Conservation (phyloP, 805 yeast genomes). For the Clavispora phyllophila region DNA sequence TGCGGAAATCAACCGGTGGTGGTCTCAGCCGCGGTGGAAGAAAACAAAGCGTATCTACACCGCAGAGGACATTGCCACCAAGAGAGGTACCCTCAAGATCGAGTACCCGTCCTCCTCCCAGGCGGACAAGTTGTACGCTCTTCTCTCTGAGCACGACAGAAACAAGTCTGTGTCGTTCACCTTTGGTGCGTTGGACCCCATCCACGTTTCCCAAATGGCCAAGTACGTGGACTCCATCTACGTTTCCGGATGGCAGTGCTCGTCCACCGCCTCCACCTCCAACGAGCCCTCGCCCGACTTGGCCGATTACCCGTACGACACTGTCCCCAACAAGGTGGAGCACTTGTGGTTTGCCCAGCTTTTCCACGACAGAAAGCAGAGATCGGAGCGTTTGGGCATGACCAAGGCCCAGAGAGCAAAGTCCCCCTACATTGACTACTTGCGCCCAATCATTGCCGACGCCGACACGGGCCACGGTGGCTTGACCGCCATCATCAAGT, state of each 20-base stretch:
- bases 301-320: constrained; percentile 98
- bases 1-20: constrained; percentile 76
- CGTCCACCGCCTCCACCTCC: constrained; percentile 94
- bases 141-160: constrained; percentile 66
- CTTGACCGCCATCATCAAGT: constrained; percentile 89
- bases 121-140: constrained; percentile 74
- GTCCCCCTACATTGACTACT: constrained; percentile 73
- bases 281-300: constrained; percentile 98
- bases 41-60: constrained; percentile 83
- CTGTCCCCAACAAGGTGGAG: constrained; percentile 97
- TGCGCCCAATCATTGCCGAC: constrained; percentile 94
- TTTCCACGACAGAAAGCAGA: constrained; percentile 96
- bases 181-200: constrained; percentile 94
- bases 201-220: constrained; percentile 96
- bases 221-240: constrained; percentile 88
- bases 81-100: constrained; percentile 75
- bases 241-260: constrained; percentile 98
- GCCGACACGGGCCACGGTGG: constrained; percentile 99
- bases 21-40: constrained; percentile 90
- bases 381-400: constrained; percentile 67
- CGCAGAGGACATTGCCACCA: constrained; percentile 82
- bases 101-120: constrained; percentile 73
- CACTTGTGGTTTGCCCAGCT: constrained; percentile 95
- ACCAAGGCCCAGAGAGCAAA: constrained; percentile 63
- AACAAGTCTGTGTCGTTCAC: constrained; percentile 78